A percentile compares a stretch with the other conserved stretches of the same genome.
These are phyloP conservation scores for Dendrocalamus sinicus DNA, from an alignment of 176 grass and related monocot genomes.

Conservation along the genomic window DNA sequence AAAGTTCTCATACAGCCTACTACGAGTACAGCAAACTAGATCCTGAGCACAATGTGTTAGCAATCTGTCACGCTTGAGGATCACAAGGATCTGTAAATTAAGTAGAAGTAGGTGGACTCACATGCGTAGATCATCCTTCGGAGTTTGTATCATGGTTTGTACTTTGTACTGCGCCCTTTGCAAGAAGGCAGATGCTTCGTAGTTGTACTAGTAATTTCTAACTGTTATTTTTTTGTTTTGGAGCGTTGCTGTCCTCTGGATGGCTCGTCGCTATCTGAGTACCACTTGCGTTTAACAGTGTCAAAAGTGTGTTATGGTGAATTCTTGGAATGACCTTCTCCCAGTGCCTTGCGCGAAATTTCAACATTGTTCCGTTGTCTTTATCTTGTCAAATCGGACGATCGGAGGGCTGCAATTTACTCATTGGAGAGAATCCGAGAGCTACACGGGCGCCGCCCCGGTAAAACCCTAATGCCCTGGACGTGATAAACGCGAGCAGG, in stretches of 20 bases:
- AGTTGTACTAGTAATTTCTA: slow-evolving; percentile 5
- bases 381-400: not conserved
- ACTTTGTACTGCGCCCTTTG: not conserved
- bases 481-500: slow-evolving; percentile 16
- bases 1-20: slow-evolving; percentile 30
- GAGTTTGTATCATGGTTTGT: slow-evolving; percentile 37
- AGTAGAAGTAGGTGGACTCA: slow-evolving; percentile 46
- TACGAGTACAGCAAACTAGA: slow-evolving; percentile 38
- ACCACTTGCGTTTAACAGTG: not conserved
- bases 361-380: not conserved
- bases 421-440: not conserved
- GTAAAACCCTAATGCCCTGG: slow-evolving; percentile 46
- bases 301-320: not conserved
- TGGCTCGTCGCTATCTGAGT: not conserved
- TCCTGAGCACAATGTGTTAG: slow-evolving; percentile 17
- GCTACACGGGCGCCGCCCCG: not conserved
- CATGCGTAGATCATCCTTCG: slow-evolving; percentile 18
- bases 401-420: slow-evolving; percentile 38
- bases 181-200: slow-evolving; percentile 27
- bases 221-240: not conserved
- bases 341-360: not conserved
- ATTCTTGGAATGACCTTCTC: not conserved
- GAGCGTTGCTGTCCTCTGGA: not conserved
- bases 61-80: not conserved
- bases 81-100: slow-evolving; percentile 53